A percentile compares a stretch with the other conserved stretches of the same genome.
Conservation (phyloP, 2,329 filamentous ascomycete genomes). For the Claviceps sp. region DNA sequence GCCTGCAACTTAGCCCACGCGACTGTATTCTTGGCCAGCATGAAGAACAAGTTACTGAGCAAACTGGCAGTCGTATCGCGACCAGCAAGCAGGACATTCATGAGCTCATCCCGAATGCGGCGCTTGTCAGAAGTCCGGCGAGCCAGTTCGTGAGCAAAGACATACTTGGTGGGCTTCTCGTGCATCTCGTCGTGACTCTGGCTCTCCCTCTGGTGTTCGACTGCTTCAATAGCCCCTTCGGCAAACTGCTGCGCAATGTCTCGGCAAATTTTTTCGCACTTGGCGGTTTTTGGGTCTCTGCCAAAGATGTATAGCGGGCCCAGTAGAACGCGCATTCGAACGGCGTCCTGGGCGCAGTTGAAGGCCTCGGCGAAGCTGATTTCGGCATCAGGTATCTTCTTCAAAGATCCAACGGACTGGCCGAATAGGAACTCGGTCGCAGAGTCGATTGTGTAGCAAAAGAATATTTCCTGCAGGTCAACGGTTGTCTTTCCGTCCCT, state of each 20-base stretch:
- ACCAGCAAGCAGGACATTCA: constrained; percentile 33
- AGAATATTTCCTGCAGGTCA: constrained; percentile 34
- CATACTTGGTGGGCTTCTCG: constrained; percentile 12
- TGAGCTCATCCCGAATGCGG: constrained; percentile 17
- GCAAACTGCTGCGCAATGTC: constrained; percentile 36
- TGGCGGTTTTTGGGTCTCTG: constrained; percentile 49
- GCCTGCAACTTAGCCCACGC: neutral
- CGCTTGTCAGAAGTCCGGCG: constrained; percentile 18
- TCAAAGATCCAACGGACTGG: constrained; percentile 29
- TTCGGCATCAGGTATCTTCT: constrained; percentile 5
- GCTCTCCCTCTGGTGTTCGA: constrained; percentile 30
- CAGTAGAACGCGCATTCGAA: constrained; percentile 25
- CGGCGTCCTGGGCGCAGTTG: constrained; percentile 1
- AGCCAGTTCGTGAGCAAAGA: constrained; percentile 19
- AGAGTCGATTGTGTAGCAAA: constrained; percentile 34
- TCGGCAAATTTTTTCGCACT: constrained; percentile 36
- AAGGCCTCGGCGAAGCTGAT: constrained; percentile 15
- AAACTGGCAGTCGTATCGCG: constrained; percentile 41
- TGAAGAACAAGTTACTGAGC: constrained; percentile 33
- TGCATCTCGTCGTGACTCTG: constrained; percentile 5
- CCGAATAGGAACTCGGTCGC: constrained; percentile 49
- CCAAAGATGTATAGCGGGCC: constrained; percentile 36
- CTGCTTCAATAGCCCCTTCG: constrained; percentile 42
- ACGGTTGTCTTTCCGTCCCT: constrained; percentile 20
- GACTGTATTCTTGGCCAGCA: constrained; percentile 19